These are phyloP conservation scores for Trichophyton benhamiae DNA, from an alignment of 2,329 filamentous ascomycete genomes.

Conservation along the genomic window DNA sequence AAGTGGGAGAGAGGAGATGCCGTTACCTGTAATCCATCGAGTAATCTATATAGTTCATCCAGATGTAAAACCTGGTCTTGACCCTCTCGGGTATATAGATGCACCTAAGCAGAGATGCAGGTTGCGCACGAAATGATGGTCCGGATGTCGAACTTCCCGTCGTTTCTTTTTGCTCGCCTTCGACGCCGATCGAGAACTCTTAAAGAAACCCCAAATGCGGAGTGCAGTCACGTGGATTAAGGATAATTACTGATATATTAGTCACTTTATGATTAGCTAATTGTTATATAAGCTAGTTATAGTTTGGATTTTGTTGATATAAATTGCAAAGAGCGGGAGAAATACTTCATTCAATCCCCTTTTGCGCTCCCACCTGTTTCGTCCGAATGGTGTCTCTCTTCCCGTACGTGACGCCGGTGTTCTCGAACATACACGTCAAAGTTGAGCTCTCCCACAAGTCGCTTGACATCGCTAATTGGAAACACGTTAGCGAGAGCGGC, in stretches of 20 bases:
- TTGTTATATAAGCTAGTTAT: too few relatives aligned
- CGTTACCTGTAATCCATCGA: constrained; percentile 1
- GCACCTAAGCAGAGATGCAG: background rate
- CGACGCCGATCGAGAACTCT: background rate
- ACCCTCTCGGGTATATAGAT: background rate
- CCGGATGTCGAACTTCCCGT: background rate
- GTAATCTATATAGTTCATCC: background rate
- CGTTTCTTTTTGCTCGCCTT: background rate
- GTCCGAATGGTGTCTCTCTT: background rate
- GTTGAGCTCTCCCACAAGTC: constrained; percentile 23
- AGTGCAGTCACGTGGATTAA: background rate
- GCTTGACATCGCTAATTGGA: constrained; percentile 19
- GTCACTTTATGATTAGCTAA: too few relatives aligned
- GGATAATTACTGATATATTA: too few relatives aligned
- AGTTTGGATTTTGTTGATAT: too few relatives aligned
- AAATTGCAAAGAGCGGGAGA: too few relatives aligned
- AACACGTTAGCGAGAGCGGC: background rate
- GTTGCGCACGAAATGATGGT: background rate
- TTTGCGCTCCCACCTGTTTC: background rate
- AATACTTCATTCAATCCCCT: background rate
- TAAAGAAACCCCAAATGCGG: background rate
- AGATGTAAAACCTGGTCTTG: background rate
- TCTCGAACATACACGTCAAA: constrained; percentile 19
- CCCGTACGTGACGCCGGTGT: constrained; percentile 3
- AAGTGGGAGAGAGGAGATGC: background rate